Conservation (phyloP, 768 basidiomycete species). For the Naematelia encephala region DNA sequence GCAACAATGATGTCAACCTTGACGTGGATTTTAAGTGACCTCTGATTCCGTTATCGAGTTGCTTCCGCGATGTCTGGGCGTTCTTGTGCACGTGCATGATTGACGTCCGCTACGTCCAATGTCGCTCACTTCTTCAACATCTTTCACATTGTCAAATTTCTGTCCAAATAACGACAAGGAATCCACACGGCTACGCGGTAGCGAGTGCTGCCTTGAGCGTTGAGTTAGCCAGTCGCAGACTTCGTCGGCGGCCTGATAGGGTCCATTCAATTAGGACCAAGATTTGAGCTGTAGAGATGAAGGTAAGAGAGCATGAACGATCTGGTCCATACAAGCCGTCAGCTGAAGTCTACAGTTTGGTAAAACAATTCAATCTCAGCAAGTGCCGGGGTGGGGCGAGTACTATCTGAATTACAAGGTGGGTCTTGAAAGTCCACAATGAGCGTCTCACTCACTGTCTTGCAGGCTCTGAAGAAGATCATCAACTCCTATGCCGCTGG, state of each 20-base stretch:
- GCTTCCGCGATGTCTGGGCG: neutral
- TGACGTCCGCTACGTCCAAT: neutral
- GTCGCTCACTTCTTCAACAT: neutral
- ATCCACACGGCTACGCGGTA: no score
- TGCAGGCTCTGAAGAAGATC: slow-evolving; percentile 59
- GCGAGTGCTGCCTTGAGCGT: no score
- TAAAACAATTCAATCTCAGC: slow-evolving; percentile 92
- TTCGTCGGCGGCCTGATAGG: no score
- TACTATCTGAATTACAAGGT: slow-evolving; percentile 97
- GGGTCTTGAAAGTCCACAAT: slow-evolving; percentile 1
- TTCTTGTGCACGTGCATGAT: neutral
- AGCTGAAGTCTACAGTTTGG: slow-evolving; percentile 68
- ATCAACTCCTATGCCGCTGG: slow-evolving; percentile 90
- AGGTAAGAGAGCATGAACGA: neutral
- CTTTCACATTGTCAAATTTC: no score
- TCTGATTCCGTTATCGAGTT: neutral
- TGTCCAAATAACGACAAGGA: no score
- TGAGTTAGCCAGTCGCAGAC: no score
- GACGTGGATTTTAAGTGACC: neutral
- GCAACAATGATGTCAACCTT: neutral
- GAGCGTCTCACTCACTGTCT: neutral
- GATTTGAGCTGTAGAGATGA: no score
- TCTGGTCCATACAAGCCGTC: neutral
- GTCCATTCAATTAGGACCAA: no score
- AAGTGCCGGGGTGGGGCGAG: slow-evolving; percentile 92